A percentile compares a stretch with the other conserved stretches of the same genome.
phyloP scores from a whole-genome alignment of 768 basidiomycete species.

The Psilocybe cubensis region DNA sequence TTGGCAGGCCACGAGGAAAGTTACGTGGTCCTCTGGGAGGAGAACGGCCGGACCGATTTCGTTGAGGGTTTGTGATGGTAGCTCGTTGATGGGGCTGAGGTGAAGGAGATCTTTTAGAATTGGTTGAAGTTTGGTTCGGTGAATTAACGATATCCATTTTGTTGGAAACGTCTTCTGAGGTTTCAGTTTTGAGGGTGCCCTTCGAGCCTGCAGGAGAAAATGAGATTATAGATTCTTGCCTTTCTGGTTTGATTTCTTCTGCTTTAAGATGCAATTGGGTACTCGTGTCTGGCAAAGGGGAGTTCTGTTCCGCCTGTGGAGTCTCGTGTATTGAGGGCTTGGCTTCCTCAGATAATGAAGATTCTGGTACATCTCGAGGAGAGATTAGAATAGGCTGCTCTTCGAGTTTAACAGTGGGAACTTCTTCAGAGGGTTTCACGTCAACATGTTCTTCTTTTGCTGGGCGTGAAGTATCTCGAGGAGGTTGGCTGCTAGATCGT shows the following conservation, averaged over 20 bases:
- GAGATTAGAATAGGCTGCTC: neutral
- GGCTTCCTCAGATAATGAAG: neutral
- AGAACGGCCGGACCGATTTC: slow-evolving; percentile 31
- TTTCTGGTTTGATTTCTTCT: neutral
- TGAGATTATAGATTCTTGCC: neutral
- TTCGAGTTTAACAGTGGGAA: neutral
- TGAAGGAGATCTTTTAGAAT: slow-evolving; percentile 13
- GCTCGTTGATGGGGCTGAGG: slow-evolving; percentile 11
- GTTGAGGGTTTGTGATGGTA: slow-evolving; percentile 14
- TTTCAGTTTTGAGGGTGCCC: slow-evolving; percentile 18
- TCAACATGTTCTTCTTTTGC: neutral
- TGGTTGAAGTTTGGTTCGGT: neutral
- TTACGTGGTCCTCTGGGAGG: slow-evolving; percentile 46
- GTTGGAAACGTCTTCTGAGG: slow-evolving; percentile 5
- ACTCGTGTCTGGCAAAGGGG: neutral
- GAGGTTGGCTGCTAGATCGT: neutral
- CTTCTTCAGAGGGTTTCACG: neutral
- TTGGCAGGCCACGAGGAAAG: slow-evolving; percentile 21
- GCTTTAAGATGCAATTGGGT: neutral
- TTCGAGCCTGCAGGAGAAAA: neutral
- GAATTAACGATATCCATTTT: slow-evolving; percentile 7
- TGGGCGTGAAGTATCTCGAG: neutral
- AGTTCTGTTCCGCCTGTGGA: neutral
- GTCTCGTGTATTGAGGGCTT: neutral
- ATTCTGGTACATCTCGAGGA: neutral